These are phyloP conservation scores for Cytauxzoon felis DNA, from an alignment of 169 alveolate species.

Conservation along the genomic window DNA sequence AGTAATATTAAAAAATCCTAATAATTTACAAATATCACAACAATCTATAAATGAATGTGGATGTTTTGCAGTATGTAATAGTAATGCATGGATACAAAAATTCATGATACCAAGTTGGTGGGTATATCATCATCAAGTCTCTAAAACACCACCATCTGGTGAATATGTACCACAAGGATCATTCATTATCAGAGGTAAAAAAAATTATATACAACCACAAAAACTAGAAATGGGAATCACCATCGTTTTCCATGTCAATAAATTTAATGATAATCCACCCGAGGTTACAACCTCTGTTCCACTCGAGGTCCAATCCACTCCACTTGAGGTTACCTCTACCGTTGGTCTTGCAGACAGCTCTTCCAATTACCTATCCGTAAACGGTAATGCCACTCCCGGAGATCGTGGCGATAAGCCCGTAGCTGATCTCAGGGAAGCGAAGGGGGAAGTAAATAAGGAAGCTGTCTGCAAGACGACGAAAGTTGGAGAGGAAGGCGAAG, in stretches of 20 bases:
- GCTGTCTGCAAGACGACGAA: background rate
- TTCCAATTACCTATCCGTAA: no score
- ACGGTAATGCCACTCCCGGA: background rate
- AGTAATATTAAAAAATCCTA: slow-evolving; percentile 91
- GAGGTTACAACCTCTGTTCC: no score
- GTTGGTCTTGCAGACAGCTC: no score
- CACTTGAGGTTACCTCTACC: no score
- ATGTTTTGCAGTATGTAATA: slow-evolving; percentile 83
- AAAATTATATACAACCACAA: slow-evolving; percentile 85
- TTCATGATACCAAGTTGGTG: slow-evolving; percentile 92
- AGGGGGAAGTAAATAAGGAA: background rate
- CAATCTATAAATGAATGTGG: slow-evolving; percentile 59
- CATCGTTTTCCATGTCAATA: slow-evolving; percentile 63
- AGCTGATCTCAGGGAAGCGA: background rate
- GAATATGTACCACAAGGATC: slow-evolving; percentile 89
- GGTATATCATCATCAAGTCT: slow-evolving; percentile 93
- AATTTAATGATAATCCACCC: background rate
- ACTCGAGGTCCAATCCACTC: no score
- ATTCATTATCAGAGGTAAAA: slow-evolving; percentile 94
- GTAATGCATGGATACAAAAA: slow-evolving; percentile 93
- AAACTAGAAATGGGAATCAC: slow-evolving; percentile 93
- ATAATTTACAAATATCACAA: slow-evolving; percentile 72
- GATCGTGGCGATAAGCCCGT: background rate
- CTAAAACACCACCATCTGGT: slow-evolving; percentile 95
- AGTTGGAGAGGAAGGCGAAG: background rate